These are phyloP conservation scores for Albizia julibrissin DNA, from an alignment of 306 rosid genomes.

Conservation along the genomic window DNA sequence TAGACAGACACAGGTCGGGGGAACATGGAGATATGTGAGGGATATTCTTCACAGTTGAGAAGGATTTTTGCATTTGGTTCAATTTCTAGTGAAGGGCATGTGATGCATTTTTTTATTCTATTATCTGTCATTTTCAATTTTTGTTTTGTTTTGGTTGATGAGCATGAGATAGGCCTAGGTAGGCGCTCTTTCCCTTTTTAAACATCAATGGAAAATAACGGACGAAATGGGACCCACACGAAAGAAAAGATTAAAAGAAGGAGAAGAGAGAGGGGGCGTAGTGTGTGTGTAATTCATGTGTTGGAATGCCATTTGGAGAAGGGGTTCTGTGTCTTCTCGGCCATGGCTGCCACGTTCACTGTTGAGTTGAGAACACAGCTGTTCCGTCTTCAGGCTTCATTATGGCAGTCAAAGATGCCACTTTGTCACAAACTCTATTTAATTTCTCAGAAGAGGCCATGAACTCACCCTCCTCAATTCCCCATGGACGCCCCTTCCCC, in stretches of 20 bases:
- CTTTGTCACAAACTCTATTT: not conserved
- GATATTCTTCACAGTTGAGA: too few species aligned
- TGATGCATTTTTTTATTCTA: not conserved
- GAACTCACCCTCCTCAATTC: not conserved
- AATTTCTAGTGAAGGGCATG: not conserved
- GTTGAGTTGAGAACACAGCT: slow-evolving; percentile 31
- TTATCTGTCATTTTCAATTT: too few species aligned
- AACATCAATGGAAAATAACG: not conserved
- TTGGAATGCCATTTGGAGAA: slow-evolving; percentile 40
- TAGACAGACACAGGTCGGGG: not conserved
- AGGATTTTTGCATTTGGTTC: not conserved
- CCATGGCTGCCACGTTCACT: slow-evolving; percentile 52
- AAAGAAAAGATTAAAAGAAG: not conserved
- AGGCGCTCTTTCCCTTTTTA: not conserved
- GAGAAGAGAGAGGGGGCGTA: not conserved
- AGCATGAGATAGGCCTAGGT: too few species aligned
- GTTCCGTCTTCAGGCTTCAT: slow-evolving; percentile 22
- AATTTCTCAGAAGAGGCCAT: not conserved
- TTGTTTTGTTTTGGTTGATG: too few species aligned
- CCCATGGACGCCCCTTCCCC: not conserved
- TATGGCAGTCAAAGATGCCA: slow-evolving; percentile 47
- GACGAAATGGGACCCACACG: not conserved
- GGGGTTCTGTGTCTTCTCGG: slow-evolving; percentile 29
- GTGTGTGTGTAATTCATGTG: not conserved
- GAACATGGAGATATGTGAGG: too few species aligned